Percentiles rank a stretch among this genome's conserved stretches.
Conservation (phyloP, 352 stramenopile genomes). For the Phytophthora chlamydospora region DNA sequence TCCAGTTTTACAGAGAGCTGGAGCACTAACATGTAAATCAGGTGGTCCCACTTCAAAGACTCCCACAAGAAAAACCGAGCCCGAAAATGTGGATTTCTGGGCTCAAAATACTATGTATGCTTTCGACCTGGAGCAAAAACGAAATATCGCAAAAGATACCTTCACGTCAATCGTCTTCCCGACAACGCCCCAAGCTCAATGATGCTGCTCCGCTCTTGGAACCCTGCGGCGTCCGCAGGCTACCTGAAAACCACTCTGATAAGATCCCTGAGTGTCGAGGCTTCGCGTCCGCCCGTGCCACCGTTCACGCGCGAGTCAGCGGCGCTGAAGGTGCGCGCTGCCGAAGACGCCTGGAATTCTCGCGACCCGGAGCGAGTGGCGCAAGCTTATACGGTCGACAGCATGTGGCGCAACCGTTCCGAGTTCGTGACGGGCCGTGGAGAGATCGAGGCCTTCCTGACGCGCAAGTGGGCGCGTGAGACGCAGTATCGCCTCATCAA, state of each 20-base stretch:
- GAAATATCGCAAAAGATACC: too few relatives aligned
- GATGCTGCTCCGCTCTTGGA: not conserved
- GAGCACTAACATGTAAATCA: too few relatives aligned
- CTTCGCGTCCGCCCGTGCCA: constrained; percentile 54
- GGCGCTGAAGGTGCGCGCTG: constrained; percentile 78
- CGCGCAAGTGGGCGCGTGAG: constrained; percentile 77
- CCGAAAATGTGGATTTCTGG: too few relatives aligned
- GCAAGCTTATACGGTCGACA: constrained; percentile 85
- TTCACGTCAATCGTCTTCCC: too few relatives aligned
- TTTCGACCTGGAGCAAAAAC: too few relatives aligned
- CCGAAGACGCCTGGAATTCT: constrained; percentile 91
- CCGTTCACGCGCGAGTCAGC: constrained; percentile 85
- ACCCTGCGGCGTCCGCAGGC: too few relatives aligned
- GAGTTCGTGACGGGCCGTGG: constrained; percentile 78
- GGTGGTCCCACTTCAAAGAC: too few relatives aligned
- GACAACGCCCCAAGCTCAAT: not conserved
- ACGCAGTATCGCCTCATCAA: constrained; percentile 90
- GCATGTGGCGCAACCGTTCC: constrained; percentile 84
- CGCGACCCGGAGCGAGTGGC: constrained; percentile 73
- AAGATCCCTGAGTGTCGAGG: constrained; percentile 20
- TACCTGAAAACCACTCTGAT: not conserved
- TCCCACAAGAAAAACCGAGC: too few relatives aligned
- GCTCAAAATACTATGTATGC: too few relatives aligned
- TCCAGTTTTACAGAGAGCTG: too few relatives aligned
- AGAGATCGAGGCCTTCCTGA: constrained; percentile 83